A percentile compares a stretch with the other conserved stretches of the same genome.
Conservation (phyloP, 2,329 filamentous ascomycete species). For the Aspergillus tubingensis region DNA sequence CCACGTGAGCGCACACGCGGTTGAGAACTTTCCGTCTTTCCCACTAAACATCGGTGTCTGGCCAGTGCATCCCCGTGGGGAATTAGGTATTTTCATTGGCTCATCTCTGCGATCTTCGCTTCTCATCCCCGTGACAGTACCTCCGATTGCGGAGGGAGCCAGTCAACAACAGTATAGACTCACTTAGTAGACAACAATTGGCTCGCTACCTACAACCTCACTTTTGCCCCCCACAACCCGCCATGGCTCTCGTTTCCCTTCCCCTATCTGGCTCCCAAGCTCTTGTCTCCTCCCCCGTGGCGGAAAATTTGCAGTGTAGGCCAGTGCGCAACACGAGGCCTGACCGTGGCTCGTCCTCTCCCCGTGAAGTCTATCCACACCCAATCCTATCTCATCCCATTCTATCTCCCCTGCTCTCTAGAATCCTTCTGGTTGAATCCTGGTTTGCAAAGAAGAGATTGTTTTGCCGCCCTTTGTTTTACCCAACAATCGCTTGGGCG, state of each 20-base stretch:
- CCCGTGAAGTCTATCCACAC: background rate
- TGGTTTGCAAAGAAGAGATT: background rate
- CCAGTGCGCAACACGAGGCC: background rate
- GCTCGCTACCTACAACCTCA: no score
- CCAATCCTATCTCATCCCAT: background rate
- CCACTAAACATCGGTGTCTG: no score
- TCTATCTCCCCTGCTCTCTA: background rate
- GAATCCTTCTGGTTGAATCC: background rate
- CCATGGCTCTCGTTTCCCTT: background rate
- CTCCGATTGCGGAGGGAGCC: no score
- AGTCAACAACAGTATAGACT: no score
- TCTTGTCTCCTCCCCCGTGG: background rate
- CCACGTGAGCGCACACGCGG: no score
- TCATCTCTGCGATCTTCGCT: no score
- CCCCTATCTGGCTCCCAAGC: background rate
- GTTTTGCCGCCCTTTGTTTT: conserved; percentile 6
- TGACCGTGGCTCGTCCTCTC: background rate
- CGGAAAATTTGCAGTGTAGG: conserved; percentile 53
- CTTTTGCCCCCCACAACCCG: no score
- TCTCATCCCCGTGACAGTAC: no score
- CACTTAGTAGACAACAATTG: no score
- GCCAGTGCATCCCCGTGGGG: no score
- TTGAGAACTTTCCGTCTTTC: no score
- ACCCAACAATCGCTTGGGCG: background rate
- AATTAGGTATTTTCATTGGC: no score